phyloP scores from a whole-genome alignment of 208 protist species.

The Blastocrithidia nonstop region DNA sequence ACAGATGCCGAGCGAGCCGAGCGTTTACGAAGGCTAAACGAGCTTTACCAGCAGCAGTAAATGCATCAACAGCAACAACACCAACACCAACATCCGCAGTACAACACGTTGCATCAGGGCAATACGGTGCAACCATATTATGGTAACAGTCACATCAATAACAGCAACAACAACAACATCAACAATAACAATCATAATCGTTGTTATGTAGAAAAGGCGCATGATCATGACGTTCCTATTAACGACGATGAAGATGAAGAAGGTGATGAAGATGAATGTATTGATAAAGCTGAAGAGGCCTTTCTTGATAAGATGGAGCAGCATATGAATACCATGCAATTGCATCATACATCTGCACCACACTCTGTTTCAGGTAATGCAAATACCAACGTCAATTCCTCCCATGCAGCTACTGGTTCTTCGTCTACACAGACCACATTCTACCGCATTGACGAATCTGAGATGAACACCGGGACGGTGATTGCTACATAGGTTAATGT shows the following conservation, averaged over 20 bases:
- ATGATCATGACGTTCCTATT: constrained; percentile 2
- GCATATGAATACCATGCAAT: constrained; percentile 6
- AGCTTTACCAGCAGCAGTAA: constrained; percentile 17
- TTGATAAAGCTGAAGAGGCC: constrained; percentile 6
- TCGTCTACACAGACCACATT: too few species aligned
- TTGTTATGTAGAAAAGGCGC: neutral
- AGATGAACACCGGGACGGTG: neutral
- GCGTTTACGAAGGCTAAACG: constrained; percentile 20
- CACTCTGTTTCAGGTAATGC: constrained; percentile 13
- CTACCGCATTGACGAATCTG: neutral
- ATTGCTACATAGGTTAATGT: constrained; percentile 20
- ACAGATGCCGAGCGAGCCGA: constrained; percentile 35
- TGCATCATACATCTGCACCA: constrained; percentile 4
- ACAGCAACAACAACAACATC: constrained; percentile 4
- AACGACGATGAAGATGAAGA: constrained; percentile 10
- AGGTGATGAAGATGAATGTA: constrained; percentile 12
- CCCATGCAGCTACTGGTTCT: too few species aligned
- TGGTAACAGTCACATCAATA: neutral
- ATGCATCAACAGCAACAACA: neutral
- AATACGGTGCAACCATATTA: too few species aligned
- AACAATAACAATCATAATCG: neutral
- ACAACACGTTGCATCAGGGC: too few species aligned
- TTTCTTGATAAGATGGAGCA: constrained; percentile 13
- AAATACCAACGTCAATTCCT: constrained; percentile 13
- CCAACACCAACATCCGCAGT: constrained; percentile 1